Base-by-base conservation (phyloP, 768 basidiomycete species). In the Trichaptum fuscoviolaceum region DNA sequence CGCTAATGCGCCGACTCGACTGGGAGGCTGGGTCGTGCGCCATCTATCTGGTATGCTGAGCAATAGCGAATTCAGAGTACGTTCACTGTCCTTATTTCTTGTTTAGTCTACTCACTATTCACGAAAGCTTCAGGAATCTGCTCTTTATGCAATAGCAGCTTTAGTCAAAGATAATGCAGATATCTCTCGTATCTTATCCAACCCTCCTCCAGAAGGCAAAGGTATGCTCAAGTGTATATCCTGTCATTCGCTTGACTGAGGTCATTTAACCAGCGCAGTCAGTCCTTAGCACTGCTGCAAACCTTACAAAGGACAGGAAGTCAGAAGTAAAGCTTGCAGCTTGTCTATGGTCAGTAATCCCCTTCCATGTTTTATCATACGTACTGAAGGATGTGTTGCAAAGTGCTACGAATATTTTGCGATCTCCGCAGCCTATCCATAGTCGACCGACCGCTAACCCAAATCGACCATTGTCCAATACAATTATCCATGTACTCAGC, bases 251-350 rank as follows among this genome's bases (percentile, higher is more conserved):
- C 57, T 67, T 67, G 42, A 17, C 30, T 27, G 18, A 57, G 57
- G 61, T 35, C 57, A 65, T 23, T 64, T 8, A 30, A 30, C 6
- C 42, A 80, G 77, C 71, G n/a, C 73, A 77, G 61, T 76, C 82
- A 2, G 72, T 80, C 7, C 74, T 90, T 4, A 73, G 79, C 2
- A 73, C 77, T 5, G 78, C 86, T 7, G 73, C 90, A 2, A 74
- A 78, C 2, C 76, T 89, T 30, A 81, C 83, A 9, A 91, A 87
- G 72, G 85, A 86, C 17, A 82, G 89, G 1, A 77, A 79, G 2
- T 74, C 81, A 0, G 87, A 89, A 23, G 82, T 89, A 10, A 90
- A 92, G 68, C 75, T 93, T 0, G 86, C 89, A 0, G 89, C 90
- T 0, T 86, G 87, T 70, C 72, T 90, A 18, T 92, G 90, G 90